A percentile compares a stretch with the other conserved stretches of the same genome.
Evolutionary conservation across 345 rosid species (phyloP).

Genomic region (Murraya koenigii): DNA sequence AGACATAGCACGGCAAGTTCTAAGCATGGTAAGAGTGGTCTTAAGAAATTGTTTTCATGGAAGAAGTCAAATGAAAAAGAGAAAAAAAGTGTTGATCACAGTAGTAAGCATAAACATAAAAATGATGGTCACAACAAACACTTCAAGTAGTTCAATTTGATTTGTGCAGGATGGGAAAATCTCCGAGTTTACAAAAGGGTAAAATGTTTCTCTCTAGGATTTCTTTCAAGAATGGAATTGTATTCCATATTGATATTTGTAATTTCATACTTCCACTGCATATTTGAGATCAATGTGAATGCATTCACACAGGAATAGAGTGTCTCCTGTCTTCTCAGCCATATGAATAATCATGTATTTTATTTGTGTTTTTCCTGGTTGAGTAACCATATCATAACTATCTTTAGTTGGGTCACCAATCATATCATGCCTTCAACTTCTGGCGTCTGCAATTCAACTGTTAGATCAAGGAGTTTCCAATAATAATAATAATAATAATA

Average conservation of each 20-base stretch:
- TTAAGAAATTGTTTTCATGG: constrained; percentile 27
- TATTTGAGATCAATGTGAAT: background rate
- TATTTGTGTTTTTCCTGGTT: background rate
- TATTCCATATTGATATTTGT: background rate
- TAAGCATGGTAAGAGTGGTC: constrained; percentile 26
- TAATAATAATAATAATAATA: background rate
- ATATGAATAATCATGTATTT: background rate
- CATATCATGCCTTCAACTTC: background rate
- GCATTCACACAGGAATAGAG: background rate
- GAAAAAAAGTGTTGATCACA: constrained; percentile 27
- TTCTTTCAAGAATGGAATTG: constrained; percentile 5
- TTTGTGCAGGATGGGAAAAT: background rate
- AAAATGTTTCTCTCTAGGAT: background rate
- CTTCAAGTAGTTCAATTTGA: constrained; percentile 19
- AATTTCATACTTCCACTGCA: background rate
- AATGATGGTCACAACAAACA: constrained; percentile 18
- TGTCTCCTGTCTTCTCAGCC: background rate
- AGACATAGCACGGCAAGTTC: constrained; percentile 1
- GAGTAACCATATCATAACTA: background rate
- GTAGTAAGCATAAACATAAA: constrained; percentile 16
- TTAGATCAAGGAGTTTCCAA: background rate
- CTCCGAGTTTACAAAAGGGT: background rate
- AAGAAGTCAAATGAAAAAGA: constrained; percentile 28
- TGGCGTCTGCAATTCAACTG: background rate
- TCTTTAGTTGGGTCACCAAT: background rate